Conservation (phyloP, 1,139 yeast species). For the Hanseniaspora sp. region DNA sequence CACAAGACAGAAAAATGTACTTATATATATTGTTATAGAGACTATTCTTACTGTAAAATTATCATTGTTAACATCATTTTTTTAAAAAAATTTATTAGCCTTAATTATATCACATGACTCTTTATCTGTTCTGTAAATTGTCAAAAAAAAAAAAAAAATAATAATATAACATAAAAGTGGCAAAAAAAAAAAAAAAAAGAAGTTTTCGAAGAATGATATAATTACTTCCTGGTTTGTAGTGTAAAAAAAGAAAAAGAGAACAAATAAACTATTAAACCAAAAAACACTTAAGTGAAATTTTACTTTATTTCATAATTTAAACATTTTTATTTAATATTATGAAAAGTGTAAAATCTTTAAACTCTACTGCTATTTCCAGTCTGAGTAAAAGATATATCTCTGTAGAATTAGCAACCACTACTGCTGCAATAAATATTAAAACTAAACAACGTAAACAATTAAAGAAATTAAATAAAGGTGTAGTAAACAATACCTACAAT, state of each 20-base stretch:
- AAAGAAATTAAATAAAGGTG: not conserved
- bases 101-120: no score
- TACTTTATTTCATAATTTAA: not conserved
- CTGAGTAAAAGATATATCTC: slow-evolving; percentile 6
- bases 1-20: no score
- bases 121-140: no score
- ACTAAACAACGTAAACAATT: not conserved
- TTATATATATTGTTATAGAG: no score
- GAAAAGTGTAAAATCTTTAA: slow-evolving; percentile 1
- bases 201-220: no score
- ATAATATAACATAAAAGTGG: no score
- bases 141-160: no score
- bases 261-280: slow-evolving; percentile 5
- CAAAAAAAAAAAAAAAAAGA: no score
- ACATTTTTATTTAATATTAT: not conserved
- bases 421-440: not conserved
- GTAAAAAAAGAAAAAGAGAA: not conserved
- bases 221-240: no score
- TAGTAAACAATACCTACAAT: not conserved
- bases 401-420: not conserved
- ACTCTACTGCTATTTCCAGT: not conserved
- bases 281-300: not conserved
- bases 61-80: no score
- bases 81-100: no score
- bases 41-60: no score